Base-by-base conservation (phyloP, 1,284 basidiomycete species). In the Cutaneotrichosporon mucoides region DNA sequence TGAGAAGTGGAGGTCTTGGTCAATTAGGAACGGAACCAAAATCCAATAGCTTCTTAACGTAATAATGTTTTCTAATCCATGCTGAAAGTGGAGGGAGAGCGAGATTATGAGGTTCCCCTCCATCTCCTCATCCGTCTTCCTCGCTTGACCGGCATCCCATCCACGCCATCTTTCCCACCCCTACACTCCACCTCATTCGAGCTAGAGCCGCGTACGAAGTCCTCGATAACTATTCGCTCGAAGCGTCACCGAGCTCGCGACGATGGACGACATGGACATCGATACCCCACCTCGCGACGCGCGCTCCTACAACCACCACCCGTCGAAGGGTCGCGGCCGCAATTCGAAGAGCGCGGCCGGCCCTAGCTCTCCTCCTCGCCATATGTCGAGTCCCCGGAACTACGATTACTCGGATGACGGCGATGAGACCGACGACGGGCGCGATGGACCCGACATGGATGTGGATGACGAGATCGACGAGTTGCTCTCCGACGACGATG, bases 391-490 rank as follows among this genome's bases (percentile, higher is more conserved):
- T 36, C 46, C 46, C 4, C 46, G 34, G 24, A 24, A 24, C 13
- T 48, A 48, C 34, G 46, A 4, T 33, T 48, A 48, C 33, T 48
- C 46, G 11, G 55, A 49, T 42, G 46, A 38, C 10, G 57, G 42
- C 10, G 48, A 37, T n/a, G 46, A 42, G 16, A 16, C 48, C n/a
- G 50, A 40, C 38, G n/a, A 24, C 11, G 48, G 46, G 11, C n/a
- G n/a, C 13, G 45, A 48, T 8, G 42, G 36, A 24, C 24, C 24
- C 43, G 46, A 44, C 1, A 65, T 65, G 57, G 66, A 68, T 16
- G 60, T 71, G 2, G 69, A 71, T 41, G 66, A 68, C 24, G 68
- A 68, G 53, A 69, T 69, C 33, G 68, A 69, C 41, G 70, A 66
- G 54, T 55, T 70, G 3, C 56, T 70, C 13, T 67, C 64, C 4